phyloP scores from a whole-genome alignment of 495 filamentous ascomycete genomes.

The Neurospora sp. region DNA sequence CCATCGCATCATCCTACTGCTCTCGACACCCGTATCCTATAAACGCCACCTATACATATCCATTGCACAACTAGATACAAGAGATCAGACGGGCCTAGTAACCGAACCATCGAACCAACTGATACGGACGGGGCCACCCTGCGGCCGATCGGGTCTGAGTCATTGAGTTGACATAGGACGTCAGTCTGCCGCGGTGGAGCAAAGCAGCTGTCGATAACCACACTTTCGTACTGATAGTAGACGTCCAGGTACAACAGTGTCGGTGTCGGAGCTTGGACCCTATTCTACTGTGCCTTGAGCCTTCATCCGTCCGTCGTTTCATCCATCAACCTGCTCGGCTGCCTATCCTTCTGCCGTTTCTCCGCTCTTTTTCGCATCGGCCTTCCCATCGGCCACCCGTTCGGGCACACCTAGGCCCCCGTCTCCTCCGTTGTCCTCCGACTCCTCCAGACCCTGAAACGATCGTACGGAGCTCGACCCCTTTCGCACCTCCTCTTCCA shows the following conservation, averaged over 20 bases:
- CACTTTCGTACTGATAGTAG: background rate
- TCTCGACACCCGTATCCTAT: background rate
- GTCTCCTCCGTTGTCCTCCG: background rate
- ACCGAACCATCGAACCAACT: background rate
- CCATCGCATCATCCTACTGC: background rate
- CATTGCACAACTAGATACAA: background rate
- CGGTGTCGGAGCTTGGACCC: conserved; percentile 2
- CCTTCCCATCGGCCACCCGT: background rate
- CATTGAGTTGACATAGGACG: conserved; percentile 30
- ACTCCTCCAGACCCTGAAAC: background rate
- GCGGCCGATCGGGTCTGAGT: conserved; percentile 25
- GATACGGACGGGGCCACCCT: background rate
- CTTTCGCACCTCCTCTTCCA: background rate
- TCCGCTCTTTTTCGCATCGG: background rate
- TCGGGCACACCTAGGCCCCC: background rate
- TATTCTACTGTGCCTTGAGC: background rate
- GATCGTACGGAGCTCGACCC: background rate
- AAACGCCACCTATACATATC: background rate
- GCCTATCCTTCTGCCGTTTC: background rate
- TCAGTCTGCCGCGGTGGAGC: conserved; percentile 22
- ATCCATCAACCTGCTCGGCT: background rate
- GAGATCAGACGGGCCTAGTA: background rate
- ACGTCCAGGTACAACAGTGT: conserved; percentile 1
- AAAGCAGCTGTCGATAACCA: conserved; percentile 2
- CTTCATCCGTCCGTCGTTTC: background rate